Base-by-base conservation (phyloP, 1,284 basidiomycete genomes). In the Tremellales sp. region DNA sequence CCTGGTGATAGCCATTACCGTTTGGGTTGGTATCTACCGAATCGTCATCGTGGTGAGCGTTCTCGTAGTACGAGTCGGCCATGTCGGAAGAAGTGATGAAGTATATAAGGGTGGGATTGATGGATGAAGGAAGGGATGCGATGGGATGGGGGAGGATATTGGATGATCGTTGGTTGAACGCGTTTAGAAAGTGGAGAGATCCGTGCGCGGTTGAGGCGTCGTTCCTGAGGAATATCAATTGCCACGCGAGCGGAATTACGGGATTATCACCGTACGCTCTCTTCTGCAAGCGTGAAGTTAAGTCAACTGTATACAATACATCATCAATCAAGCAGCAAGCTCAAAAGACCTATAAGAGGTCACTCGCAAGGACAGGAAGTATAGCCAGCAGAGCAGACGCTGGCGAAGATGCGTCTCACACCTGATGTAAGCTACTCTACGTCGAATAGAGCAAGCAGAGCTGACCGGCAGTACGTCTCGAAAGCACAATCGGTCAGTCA, bases 351-450 rank as follows among this genome's bases (percentile, higher is more conserved):
- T 36, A 36, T 17, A 36, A 31, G 8, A 36, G 33, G 33, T 36
- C 33, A 36, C 15, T 4, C 8, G 33, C 15, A 15, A 36, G 33
- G 33, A 36, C 15, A 15, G 19, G 33, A 36, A 17, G 33, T n/a
- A 36, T 36, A 36, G 33, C 15, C 6, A 15, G 13, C 15, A 36
- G 33, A 15, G 19, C 4, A 36, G 4, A n/a, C n/a, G n/a, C n/a
- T n/a, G n/a, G 10, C 39, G 13, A 64, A 47, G 45, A 74, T 76
- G 72, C 68, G 73, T 55, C 62, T 76, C 39, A 76, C 74, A 46
- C 74, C 73, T 26, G 74, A 76, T 56, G 74, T 76, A 47, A 55
- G 72, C 21, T 46, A 15, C 29, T 1, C 40, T 31, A 36, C 40
- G 40, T 48, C 6, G 37, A 17, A 22, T 21, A 41, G 36, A 17